Evolutionary conservation across 2,329 filamentous ascomycete species (phyloP), one percentile per base, ranked within the genome.

Genomic region (Penicillium sp.): DNA sequence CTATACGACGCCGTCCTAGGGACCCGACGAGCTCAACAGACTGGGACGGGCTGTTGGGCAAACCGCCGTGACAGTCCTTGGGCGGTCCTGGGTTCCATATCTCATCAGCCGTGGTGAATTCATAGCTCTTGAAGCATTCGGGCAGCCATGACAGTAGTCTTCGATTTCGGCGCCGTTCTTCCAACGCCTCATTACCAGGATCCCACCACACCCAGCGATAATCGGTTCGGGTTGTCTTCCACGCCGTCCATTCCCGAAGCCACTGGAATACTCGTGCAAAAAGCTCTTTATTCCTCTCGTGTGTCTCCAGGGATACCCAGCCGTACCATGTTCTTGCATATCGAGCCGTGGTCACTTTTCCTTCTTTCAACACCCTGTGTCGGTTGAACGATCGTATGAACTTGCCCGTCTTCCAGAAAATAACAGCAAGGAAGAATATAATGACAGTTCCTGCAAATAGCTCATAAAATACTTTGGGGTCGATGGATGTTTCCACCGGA

Each of bases 191-290:
- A 18, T 64, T 56, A 1, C 55, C 57, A 9, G 66, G 66, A 54
- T 71, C 65, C 69, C 69, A 71, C 69, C 69, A 72, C 10, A 69
- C 57, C 66, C 68, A 69, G 36, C 50, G 59, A 51, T 69, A 71
- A 42, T 69, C 63, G 8, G 59, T 56, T 45, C 54, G 61, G 3
- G 63, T 57, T 3, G 68, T 63, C 38, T 60, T 62, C 69, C 69
- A 71, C 4, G 61, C 49, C 4, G 62, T 53, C 57, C 56, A 65
- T 6, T 58, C 42, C 37, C 56, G 47, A 8, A 68, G 14, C 34
- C 45, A 56, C 2, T 32, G 43, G 6, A 61, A 56, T 0, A 46
- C 49, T 9, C 50, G 53, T 13, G 52, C 53, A 24, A 64, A 50
- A 3, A 54, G 29, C 6, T 49, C 24, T 44, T 65, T 68, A 24